Evolutionary conservation across 306 rosid species (phyloP).

Genomic region (Prunus campanulata): DNA sequence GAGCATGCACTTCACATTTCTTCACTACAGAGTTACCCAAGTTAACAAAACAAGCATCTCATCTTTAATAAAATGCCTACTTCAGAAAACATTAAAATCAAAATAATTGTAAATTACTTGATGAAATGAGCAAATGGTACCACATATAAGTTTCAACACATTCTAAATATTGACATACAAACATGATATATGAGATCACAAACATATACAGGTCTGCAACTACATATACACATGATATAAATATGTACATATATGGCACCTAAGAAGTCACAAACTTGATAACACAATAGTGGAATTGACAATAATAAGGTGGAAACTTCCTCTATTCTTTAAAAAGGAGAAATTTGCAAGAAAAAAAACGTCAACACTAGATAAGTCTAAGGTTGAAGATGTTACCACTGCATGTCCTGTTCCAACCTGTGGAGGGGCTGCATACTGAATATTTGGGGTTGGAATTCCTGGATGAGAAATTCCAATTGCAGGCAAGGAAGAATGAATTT

Average conservation of each 20-base stretch:
- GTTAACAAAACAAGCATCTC: background rate
- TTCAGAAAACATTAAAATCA: background rate
- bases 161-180: background rate
- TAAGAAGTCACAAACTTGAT: background rate
- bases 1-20: background rate
- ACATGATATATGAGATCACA: background rate
- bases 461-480: constrained; percentile 56
- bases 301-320: background rate
- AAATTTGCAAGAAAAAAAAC: background rate
- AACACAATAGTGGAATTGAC: background rate
- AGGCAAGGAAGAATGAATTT: constrained; percentile 49
- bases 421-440: constrained; percentile 62
- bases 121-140: background rate
- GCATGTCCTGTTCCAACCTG: constrained; percentile 76
- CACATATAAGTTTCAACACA: background rate
- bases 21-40: background rate
- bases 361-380: background rate
- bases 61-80: background rate
- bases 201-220: background rate
- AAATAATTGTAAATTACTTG: background rate
- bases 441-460: constrained; percentile 41
- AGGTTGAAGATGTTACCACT: constrained; percentile 54
- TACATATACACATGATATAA: no score
- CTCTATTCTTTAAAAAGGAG: background rate
- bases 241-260: background rate